A percentile compares a stretch with the other conserved stretches of the same genome.
phyloP scores from a whole-genome alignment of 306 rosid genomes.

The Spatholobus suberectus region DNA sequence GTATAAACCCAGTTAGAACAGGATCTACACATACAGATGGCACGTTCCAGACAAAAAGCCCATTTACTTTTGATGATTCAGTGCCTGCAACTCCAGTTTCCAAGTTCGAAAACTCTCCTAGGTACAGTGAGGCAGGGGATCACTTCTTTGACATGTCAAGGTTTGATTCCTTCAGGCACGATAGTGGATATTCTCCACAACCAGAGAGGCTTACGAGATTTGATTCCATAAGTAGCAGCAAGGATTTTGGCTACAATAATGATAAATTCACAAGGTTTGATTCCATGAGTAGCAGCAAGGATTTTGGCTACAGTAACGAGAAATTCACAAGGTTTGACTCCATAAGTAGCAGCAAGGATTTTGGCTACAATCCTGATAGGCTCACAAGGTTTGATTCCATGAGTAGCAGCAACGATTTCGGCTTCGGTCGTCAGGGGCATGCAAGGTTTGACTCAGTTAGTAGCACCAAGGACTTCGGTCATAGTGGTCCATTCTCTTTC shows the following conservation, averaged over 20 bases:
- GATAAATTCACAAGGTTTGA: constrained; percentile 51
- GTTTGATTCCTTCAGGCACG: constrained; percentile 82
- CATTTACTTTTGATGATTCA: constrained; percentile 88
- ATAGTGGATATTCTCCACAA: constrained; percentile 60
- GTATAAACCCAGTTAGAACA: constrained; percentile 69
- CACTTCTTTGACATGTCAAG: constrained; percentile 77
- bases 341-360: constrained; percentile 62
- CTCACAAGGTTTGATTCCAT: constrained; percentile 66
- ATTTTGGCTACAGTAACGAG: constrained; percentile 53
- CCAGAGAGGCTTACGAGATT: constrained; percentile 57
- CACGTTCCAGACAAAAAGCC: constrained; percentile 67
- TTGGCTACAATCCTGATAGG: constrained; percentile 48
- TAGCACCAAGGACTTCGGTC: constrained; percentile 69
- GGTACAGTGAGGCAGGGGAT: constrained; percentile 91
- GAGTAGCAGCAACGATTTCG: constrained; percentile 63
- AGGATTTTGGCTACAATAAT: constrained; percentile 54
- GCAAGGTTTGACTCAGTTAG: constrained; percentile 77
- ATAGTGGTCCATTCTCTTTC: constrained; percentile 65
- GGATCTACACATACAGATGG: constrained; percentile 69
- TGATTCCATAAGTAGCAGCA: constrained; percentile 72
- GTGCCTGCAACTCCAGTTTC: constrained; percentile 94
- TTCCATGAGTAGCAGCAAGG: constrained; percentile 59
- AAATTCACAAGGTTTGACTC: constrained; percentile 62
- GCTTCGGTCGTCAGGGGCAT: constrained; percentile 51
- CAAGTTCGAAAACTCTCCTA: constrained; percentile 82